Conservation (phyloP, 2,329 filamentous ascomycete species). For the Ciborinia camelliae region DNA sequence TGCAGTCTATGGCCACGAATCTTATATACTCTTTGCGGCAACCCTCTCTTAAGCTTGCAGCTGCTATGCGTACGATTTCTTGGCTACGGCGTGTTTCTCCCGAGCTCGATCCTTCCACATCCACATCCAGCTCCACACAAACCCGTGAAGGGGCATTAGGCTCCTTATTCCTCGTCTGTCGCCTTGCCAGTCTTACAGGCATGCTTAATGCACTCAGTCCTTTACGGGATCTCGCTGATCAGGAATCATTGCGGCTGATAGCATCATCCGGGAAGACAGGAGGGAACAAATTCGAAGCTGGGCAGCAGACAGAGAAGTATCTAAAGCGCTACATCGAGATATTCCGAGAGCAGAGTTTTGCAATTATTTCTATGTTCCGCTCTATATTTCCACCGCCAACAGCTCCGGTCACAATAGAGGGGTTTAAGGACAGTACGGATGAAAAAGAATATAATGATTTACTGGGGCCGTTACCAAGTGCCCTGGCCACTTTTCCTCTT, state of each 20-base stretch:
- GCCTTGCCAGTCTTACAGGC: slow-evolving; percentile 72
- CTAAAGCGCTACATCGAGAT: slow-evolving; percentile 96
- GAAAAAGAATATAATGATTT: slow-evolving; percentile 39
- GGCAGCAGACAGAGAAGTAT: slow-evolving; percentile 91
- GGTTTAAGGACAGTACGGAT: slow-evolving; percentile 22
- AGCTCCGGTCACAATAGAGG: slow-evolving; percentile 22
- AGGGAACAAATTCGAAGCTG: slow-evolving; percentile 55
- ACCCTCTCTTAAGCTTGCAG: slow-evolving; percentile 80
- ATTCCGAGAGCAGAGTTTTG: slow-evolving; percentile 95
- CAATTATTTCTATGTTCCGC: slow-evolving; percentile 89
- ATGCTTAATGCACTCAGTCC: slow-evolving; percentile 84
- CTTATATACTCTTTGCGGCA: slow-evolving; percentile 74
- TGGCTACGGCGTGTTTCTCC: slow-evolving; percentile 86
- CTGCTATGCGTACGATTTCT: slow-evolving; percentile 84
- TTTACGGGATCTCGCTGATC: slow-evolving; percentile 82
- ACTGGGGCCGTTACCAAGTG: slow-evolving; percentile 65
- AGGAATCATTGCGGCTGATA: slow-evolving; percentile 59
- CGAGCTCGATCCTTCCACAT: slow-evolving; percentile 58
- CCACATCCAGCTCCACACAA: slow-evolving; percentile 27
- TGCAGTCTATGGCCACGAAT: slow-evolving; percentile 83
- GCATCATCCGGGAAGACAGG: slow-evolving; percentile 21
- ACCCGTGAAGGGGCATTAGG: slow-evolving; percentile 66
- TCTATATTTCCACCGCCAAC: slow-evolving; percentile 69
- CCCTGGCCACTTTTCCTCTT: slow-evolving; percentile 78
- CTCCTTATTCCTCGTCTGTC: slow-evolving; percentile 81